phyloP scores from a whole-genome alignment of 768 basidiomycete species.

The Crassisporium funariophilum region DNA sequence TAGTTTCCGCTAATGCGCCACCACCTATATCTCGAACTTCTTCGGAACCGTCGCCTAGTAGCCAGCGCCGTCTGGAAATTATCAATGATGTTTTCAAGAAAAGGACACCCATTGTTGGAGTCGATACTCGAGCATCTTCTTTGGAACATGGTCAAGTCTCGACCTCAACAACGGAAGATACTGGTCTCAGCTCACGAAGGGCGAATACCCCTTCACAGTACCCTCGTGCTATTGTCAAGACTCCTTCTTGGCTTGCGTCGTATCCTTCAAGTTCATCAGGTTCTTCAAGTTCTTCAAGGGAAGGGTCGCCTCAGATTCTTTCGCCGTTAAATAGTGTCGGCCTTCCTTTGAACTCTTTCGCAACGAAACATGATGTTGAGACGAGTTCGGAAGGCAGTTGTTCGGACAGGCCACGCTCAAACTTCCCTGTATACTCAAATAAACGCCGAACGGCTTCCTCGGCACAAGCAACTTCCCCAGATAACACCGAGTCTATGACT shows the following conservation, averaged over 20 bases:
- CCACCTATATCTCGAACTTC: slow-evolving; percentile 14
- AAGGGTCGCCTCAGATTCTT: slow-evolving; percentile 12
- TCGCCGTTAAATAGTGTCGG: slow-evolving; percentile 15
- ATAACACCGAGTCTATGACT: slow-evolving; percentile 1
- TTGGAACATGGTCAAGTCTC: slow-evolving; percentile 14
- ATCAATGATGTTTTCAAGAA: slow-evolving; percentile 17
- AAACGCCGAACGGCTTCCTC: too few relatives aligned
- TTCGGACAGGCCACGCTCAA: too few relatives aligned
- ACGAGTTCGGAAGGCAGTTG: too few relatives aligned
- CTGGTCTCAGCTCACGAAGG: slow-evolving; percentile 1
- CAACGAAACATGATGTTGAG: neutral
- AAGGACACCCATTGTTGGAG: slow-evolving; percentile 6
- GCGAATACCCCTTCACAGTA: neutral
- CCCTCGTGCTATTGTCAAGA: slow-evolving; percentile 28
- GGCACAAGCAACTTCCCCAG: neutral
- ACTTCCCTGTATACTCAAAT: too few relatives aligned
- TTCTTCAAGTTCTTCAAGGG: too few relatives aligned
- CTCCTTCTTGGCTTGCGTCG: slow-evolving; percentile 29
- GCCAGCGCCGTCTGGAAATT: slow-evolving; percentile 10
- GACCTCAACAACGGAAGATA: slow-evolving; percentile 8
- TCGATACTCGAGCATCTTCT: slow-evolving; percentile 17
- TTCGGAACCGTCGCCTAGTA: slow-evolving; percentile 17
- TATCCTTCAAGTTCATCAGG: too few relatives aligned
- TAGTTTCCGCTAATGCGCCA: neutral
- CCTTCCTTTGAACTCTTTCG: slow-evolving; percentile 12